Base-by-base conservation (phyloP, 495 filamentous ascomycete species). In the Aspergillus nidulans region DNA sequence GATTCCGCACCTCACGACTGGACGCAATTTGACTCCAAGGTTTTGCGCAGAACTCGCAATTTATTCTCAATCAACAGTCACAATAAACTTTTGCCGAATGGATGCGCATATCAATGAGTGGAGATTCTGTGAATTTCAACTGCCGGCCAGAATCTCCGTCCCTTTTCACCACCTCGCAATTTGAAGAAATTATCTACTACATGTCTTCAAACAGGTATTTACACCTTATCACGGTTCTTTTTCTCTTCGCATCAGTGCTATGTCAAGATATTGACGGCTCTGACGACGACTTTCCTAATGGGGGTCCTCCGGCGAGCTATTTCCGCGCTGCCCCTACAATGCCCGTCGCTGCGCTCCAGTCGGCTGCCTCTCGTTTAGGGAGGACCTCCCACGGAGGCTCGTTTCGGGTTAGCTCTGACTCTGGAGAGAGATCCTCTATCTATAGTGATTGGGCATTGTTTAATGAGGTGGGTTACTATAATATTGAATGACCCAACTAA, bases 381-480 rank as follows among this genome's bases (percentile, higher is more conserved):
- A 54, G 24, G 1, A 61, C 65, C 64, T 5, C 40, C 53, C 42
- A 59, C 34, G n/a, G 4, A 6, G n/a, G 19, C 4, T 61, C 57
- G 4, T 70, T 70, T 51, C 60, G 60, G 19, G 44, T 69, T n/a
- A 64, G 55, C 32, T 9, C 25, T 3, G 50, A 57, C n/a, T 43
- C 23, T 20, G 55, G 65, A 18, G 28, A 23, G 30, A 49, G 4
- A 18, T 60, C 63, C 3, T 66, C 66, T 19, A 72, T 72, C 24
- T 61, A 72, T 30, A 60, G 56, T 32, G 69, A 72, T 41, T 72
- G 68, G 67, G 54, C 59, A 0, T 57, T 46, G 0, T 64, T 66
- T 16, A 57, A 16, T 3, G 49, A 60, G 53, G 69, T 72, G 53
- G 6, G 40, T 56, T 24, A 15, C 19, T 36, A 1, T 12, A 30